These are phyloP conservation scores for Strobilomyces echinocephalus DNA, from an alignment of 768 basidiomycete genomes.

Conservation along the genomic window DNA sequence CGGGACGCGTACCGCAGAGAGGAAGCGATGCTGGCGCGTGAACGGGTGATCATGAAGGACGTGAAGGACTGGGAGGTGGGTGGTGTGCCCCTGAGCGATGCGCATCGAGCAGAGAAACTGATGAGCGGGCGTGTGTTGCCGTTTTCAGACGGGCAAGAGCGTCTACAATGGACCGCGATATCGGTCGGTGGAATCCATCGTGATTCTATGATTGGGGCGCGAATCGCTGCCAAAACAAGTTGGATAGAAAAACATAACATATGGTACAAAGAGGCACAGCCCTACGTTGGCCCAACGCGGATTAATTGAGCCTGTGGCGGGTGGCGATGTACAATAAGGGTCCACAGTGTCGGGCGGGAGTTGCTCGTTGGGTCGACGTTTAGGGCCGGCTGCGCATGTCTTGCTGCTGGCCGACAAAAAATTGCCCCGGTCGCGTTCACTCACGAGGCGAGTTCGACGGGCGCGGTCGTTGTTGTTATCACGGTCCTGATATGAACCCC, in stretches of 20 bases:
- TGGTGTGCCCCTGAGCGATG: constrained; percentile 24
- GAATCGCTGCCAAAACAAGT: constrained; percentile 11
- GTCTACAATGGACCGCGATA: constrained; percentile 81
- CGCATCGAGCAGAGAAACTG: constrained; percentile 17
- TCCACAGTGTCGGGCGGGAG: constrained; percentile 9
- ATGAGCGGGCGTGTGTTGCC: constrained; percentile 1
- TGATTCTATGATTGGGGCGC: constrained; percentile 45
- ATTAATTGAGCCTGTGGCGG: constrained; percentile 29
- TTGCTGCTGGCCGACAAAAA: background rate
- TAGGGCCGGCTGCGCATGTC: constrained; percentile 22
- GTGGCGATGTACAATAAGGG: constrained; percentile 31
- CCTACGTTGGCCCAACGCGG: constrained; percentile 8
- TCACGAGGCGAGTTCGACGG: too few species aligned
- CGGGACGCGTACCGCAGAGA: constrained; percentile 81
- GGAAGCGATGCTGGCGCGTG: constrained; percentile 71
- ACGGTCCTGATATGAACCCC: constrained; percentile 18
- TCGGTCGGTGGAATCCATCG: constrained; percentile 51
- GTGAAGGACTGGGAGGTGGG: constrained; percentile 93
- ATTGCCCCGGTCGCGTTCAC: too few species aligned
- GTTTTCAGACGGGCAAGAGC: constrained; percentile 70
- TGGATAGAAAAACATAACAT: constrained; percentile 9
- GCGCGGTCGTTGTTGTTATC: background rate
- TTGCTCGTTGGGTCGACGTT: constrained; percentile 1
- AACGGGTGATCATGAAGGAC: constrained; percentile 92
- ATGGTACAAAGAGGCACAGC: constrained; percentile 21